These are phyloP conservation scores for Chenopodium album DNA, from an alignment of 148 eudicot species.

Conservation along the genomic window DNA sequence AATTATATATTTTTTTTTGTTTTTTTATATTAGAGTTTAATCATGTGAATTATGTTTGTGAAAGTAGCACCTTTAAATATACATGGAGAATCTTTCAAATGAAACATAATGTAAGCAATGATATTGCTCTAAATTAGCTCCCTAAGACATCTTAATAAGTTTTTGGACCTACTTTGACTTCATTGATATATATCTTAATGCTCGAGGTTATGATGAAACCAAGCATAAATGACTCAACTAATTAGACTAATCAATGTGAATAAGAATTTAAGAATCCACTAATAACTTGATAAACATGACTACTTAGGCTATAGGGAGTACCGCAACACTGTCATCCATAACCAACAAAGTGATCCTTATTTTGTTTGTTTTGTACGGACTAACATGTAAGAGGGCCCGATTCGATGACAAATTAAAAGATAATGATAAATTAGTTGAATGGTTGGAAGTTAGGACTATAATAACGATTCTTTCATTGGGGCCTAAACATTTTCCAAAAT, in stretches of 20 bases:
- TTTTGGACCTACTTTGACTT: constrained; percentile 2
- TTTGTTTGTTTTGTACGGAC: not conserved
- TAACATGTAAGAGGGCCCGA: not conserved
- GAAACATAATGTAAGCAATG: constrained; percentile 7
- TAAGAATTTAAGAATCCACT: not conserved
- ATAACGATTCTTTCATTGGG: not conserved
- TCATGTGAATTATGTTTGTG: not conserved
- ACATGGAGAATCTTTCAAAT: not conserved
- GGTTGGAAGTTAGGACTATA: not conserved
- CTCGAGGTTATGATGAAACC: not conserved
- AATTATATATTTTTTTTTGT: not conserved
- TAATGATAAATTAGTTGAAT: not conserved
- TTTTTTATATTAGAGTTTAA: not conserved
- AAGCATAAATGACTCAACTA: too few species aligned
- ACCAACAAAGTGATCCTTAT: not conserved
- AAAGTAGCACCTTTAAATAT: not conserved
- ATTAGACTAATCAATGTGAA: not conserved
- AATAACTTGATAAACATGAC: not conserved
- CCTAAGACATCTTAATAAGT: not conserved
- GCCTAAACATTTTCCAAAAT: not conserved
- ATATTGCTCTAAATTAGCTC: not conserved
- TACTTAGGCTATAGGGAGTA: not conserved
- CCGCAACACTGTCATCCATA: not conserved
- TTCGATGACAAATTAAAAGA: not conserved
- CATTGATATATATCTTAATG: not conserved